Conservation (phyloP, 2,329 filamentous ascomycete species). For the Neonectria faginata region DNA sequence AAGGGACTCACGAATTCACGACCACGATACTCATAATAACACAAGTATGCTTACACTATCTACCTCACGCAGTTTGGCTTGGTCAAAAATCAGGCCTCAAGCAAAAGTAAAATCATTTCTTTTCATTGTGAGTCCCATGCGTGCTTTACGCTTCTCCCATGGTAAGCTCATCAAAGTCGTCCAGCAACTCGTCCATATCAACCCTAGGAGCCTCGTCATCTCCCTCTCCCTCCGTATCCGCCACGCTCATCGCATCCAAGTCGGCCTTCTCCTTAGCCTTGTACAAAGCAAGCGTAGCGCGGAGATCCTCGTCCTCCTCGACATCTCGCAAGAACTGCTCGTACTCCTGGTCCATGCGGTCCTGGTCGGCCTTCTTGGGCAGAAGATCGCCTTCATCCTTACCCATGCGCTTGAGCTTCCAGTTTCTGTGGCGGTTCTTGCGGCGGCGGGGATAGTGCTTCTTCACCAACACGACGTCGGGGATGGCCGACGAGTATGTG, state of each 20-base stretch:
- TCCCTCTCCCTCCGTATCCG: constrained; percentile 72
- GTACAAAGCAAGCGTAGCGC: constrained; percentile 87
- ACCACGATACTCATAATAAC: neutral
- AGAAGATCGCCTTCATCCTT: constrained; percentile 89
- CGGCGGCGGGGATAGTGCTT: constrained; percentile 91
- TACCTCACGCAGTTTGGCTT: neutral
- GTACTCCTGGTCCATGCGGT: constrained; percentile 91
- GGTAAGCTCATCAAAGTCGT: constrained; percentile 89
- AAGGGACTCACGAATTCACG: constrained; percentile 17
- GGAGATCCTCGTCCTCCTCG: constrained; percentile 91
- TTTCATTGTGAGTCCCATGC: constrained; percentile 40
- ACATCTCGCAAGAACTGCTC: constrained; percentile 97
- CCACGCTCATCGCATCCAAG: constrained; percentile 75
- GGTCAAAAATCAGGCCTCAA: neutral
- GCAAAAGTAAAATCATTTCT: constrained; percentile 34
- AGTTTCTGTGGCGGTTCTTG: constrained; percentile 85
- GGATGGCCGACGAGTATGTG: constrained; percentile 81
- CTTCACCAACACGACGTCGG: constrained; percentile 96
- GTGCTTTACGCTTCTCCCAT: constrained; percentile 54
- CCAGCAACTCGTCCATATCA: constrained; percentile 83
- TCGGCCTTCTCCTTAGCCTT: constrained; percentile 71
- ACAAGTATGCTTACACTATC: neutral
- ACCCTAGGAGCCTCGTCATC: constrained; percentile 77
- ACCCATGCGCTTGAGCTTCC: constrained; percentile 94
- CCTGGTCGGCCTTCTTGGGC: constrained; percentile 88